These are phyloP conservation scores for Fraxinus floribunda DNA, from an alignment of 305 asterid genomes.

Conservation along the genomic window DNA sequence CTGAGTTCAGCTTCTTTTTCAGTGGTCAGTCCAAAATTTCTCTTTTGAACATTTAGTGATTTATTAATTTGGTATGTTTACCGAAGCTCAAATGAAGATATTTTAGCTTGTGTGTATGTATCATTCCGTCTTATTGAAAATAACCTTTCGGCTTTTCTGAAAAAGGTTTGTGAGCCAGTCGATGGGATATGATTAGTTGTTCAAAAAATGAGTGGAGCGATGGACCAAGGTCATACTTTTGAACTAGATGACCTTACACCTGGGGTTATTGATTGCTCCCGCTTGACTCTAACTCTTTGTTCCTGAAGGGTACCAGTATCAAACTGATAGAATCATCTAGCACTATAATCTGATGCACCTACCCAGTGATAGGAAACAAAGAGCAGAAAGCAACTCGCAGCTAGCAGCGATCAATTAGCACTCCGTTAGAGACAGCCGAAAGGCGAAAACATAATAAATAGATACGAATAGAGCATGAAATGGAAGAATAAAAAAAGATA, in stretches of 20 bases:
- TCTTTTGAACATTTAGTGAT: not conserved
- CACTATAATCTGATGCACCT: not conserved
- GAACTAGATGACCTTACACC: not conserved
- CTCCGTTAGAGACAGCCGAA: not conserved
- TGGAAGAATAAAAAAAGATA: not conserved
- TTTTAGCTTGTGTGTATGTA: not conserved
- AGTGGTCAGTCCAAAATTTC: slow-evolving; percentile 41
- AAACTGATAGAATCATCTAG: not conserved
- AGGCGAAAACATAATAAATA: not conserved
- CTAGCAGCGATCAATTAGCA: not conserved
- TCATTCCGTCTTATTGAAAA: not conserved
- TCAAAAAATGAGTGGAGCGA: not conserved
- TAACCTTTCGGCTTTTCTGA: not conserved
- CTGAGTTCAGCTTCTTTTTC: slow-evolving; percentile 38
- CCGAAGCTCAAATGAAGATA: not conserved
- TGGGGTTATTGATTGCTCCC: not conserved
- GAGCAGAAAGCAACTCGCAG: not conserved
- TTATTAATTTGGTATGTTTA: not conserved
- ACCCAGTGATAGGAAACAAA: not conserved
- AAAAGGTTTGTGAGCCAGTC: not conserved
- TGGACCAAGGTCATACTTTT: not conserved
- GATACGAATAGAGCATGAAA: not conserved
- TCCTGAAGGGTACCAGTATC: not conserved
- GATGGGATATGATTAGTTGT: not conserved
- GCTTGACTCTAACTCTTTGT: not conserved